Percentiles rank a stretch among this genome's conserved stretches.
These are phyloP conservation scores for Spongispora temasekensis DNA, from an alignment of 1,284 basidiomycete species.

Conservation along the genomic window DNA sequence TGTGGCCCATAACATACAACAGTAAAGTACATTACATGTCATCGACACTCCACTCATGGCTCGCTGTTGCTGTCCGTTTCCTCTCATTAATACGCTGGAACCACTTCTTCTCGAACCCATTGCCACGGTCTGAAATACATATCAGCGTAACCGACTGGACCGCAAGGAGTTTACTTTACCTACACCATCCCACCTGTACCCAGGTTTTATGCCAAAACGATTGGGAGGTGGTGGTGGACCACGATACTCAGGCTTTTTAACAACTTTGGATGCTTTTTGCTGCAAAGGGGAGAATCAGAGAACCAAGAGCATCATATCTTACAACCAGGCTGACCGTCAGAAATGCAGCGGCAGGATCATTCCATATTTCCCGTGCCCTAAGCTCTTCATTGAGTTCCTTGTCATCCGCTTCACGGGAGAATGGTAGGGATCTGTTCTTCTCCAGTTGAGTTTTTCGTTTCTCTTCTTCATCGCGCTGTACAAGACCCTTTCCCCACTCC, in stretches of 20 bases:
- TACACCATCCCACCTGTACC: constrained; percentile 96
- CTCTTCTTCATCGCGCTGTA: constrained; percentile 81
- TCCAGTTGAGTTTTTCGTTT: constrained; percentile 63
- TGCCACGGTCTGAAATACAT: constrained; percentile 72
- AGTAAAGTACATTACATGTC: constrained; percentile 68
- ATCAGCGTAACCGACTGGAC: constrained; percentile 11
- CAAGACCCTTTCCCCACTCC: constrained; percentile 96
- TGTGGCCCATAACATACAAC: constrained; percentile 2
- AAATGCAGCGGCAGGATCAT: constrained; percentile 95
- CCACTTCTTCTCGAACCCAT: constrained; percentile 91
- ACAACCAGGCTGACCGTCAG: constrained; percentile 64
- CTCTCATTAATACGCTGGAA: constrained; percentile 82
- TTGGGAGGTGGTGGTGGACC: constrained; percentile 92
- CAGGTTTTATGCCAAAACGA: constrained; percentile 92
- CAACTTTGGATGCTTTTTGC: constrained; percentile 76
- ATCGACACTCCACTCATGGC: constrained; percentile 84
- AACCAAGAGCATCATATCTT: not conserved
- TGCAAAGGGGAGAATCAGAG: constrained; percentile 30
- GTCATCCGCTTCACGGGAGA: constrained; percentile 85
- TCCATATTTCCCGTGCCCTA: constrained; percentile 82
- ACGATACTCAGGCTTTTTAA: constrained; percentile 80
- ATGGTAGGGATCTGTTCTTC: constrained; percentile 63
- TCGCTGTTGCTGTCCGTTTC: constrained; percentile 68
- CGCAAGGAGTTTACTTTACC: constrained; percentile 53
- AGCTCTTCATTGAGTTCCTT: constrained; percentile 81